Conservation (phyloP, 306 rosid genomes). For the Acmispon strigosus region DNA sequence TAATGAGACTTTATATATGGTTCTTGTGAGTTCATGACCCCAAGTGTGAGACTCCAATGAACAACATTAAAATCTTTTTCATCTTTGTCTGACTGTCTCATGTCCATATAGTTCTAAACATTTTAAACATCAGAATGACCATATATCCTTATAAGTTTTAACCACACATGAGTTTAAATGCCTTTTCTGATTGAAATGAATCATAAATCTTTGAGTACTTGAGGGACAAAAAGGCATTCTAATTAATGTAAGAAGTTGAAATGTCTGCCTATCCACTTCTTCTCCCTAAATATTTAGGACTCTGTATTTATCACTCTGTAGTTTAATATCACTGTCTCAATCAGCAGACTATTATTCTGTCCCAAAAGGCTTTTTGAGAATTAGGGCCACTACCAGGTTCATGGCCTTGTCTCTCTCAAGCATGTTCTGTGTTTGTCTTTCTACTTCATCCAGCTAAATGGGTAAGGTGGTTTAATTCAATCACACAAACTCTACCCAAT, state of each 20-base stretch:
- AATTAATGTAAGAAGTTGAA: constrained; percentile 27
- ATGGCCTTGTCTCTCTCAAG: constrained; percentile 28
- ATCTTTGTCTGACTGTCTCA: background rate
- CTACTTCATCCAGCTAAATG: constrained; percentile 21
- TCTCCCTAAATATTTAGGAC: background rate
- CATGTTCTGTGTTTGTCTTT: constrained; percentile 34
- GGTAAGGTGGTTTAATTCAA: background rate
- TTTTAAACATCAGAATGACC: background rate
- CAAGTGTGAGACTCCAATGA: background rate
- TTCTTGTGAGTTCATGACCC: background rate
- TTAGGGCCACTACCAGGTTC: constrained; percentile 38
- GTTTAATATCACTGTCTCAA: constrained; percentile 34
- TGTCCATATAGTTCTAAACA: background rate
- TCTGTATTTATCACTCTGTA: background rate
- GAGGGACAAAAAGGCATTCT: constrained; percentile 24
- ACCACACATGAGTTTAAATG: background rate
- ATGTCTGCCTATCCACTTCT: constrained; percentile 18
- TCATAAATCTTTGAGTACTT: background rate
- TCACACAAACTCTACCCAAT: background rate
- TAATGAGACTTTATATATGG: too few relatives aligned
- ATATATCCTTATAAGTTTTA: background rate
- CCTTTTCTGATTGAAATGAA: constrained; percentile 9
- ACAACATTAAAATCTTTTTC: background rate
- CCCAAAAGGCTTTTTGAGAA: constrained; percentile 16
- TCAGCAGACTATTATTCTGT: constrained; percentile 35